phyloP scores from a whole-genome alignment of 345 rosid genomes.

The Noccaea caerulescens region DNA sequence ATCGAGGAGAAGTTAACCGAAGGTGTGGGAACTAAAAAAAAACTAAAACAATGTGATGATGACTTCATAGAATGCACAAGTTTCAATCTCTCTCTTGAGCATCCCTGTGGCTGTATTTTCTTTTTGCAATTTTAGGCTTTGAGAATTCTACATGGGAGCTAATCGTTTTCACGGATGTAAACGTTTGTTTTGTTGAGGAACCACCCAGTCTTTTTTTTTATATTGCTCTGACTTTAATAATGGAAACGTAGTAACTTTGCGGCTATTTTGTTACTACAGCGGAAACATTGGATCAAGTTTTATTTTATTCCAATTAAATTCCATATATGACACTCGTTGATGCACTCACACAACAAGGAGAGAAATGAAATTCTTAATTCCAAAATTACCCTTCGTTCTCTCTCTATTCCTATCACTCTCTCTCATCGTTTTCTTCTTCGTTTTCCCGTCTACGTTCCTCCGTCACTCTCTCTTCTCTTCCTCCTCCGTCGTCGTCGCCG shows the following conservation, averaged over 20 bases:
- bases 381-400: conserved; percentile 47
- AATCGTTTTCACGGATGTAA: conserved; percentile 8
- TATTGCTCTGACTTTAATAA: background rate
- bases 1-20: background rate
- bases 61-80: conserved; percentile 29
- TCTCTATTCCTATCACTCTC: conserved; percentile 52
- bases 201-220: background rate
- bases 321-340: no score
- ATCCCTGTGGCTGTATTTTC: conserved; percentile 24
- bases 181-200: background rate
- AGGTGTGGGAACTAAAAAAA: conserved; percentile 10
- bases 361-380: conserved; percentile 40
- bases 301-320: background rate
- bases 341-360: background rate
- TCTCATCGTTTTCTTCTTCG: conserved; percentile 46
- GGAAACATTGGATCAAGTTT: conserved; percentile 20
- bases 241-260: background rate
- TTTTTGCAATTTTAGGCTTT: conserved; percentile 34
- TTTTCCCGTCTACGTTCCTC: conserved; percentile 41
- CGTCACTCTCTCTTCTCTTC: conserved; percentile 21
- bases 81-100: conserved; percentile 16
- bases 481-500: conserved; percentile 3
- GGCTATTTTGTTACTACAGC: background rate
- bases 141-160: conserved; percentile 33
- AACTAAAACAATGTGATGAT: background rate